Percentiles rank a stretch among this genome's conserved stretches.
phyloP scores from a whole-genome alignment of 495 filamentous ascomycete species.

The Penicillium diatomitis region DNA sequence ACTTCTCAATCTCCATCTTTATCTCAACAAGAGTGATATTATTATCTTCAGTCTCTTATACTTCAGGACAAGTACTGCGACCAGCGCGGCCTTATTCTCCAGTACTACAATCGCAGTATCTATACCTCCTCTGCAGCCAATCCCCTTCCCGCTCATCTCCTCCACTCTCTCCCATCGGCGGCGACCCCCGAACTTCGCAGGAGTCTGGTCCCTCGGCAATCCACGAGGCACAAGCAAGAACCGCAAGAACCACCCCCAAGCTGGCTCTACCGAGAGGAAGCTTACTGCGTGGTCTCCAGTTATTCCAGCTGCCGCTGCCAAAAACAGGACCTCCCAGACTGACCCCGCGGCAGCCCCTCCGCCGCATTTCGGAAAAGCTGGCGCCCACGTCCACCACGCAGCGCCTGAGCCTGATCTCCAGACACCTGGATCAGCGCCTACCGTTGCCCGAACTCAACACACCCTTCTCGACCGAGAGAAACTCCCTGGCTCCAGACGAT shows the following conservation, averaged over 20 bases:
- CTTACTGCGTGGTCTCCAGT: too few relatives aligned
- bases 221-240: conserved; percentile 11
- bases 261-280: conserved; percentile 14
- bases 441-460: conserved; percentile 56
- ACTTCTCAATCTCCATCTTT: neutral
- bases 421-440: conserved; percentile 60
- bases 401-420: conserved; percentile 69
- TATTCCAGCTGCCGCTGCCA: too few relatives aligned
- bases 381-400: conserved; percentile 50
- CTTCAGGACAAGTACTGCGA: too few relatives aligned
- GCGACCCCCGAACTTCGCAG: conserved; percentile 28
- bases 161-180: conserved; percentile 12
- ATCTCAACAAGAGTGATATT: too few relatives aligned
- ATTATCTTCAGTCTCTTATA: too few relatives aligned
- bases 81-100: too few relatives aligned
- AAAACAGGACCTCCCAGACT: neutral
- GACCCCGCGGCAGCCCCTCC: conserved; percentile 31
- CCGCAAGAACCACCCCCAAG: conserved; percentile 26
- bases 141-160: neutral
- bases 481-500: conserved; percentile 45
- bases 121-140: conserved; percentile 1
- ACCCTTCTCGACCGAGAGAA: conserved; percentile 57
- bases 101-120: neutral
- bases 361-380: conserved; percentile 40
- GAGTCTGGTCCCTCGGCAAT: conserved; percentile 17